Percentiles rank a stretch among this genome's conserved stretches.
phyloP scores from a whole-genome alignment of 2,329 filamentous ascomycete species.

The Colletotrichum camelliae region DNA sequence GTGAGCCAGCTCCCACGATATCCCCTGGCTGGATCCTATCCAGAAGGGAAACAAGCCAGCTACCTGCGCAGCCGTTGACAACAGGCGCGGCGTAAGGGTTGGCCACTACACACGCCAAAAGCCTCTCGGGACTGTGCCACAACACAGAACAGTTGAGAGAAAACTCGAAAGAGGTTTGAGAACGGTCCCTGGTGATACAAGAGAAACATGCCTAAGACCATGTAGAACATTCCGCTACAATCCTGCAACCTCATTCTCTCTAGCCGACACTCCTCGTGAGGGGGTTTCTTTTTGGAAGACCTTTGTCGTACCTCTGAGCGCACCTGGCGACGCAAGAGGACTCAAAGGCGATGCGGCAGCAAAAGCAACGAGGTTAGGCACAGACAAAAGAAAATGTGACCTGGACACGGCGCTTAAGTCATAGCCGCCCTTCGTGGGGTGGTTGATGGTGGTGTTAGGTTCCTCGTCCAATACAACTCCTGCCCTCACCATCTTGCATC shows the following conservation, averaged over 20 bases:
- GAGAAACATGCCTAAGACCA: neutral
- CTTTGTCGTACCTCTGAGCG: neutral
- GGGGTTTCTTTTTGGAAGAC: neutral
- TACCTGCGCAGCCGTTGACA: too few species aligned
- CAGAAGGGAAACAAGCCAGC: too few species aligned
- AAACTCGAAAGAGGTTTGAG: neutral
- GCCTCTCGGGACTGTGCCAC: neutral
- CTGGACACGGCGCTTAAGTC: neutral
- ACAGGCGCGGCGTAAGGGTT: neutral
- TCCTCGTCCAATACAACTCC: neutral
- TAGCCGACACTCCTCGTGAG: neutral
- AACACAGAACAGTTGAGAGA: neutral
- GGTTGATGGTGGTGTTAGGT: neutral
- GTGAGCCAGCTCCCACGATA: too few species aligned
- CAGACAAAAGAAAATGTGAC: neutral
- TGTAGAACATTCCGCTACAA: neutral
- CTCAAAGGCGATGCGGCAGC: neutral
- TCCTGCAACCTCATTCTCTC: neutral
- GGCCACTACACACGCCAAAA: neutral
- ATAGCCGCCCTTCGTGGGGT: neutral
- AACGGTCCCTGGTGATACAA: neutral
- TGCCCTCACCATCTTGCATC: neutral
- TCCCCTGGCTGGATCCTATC: too few species aligned
- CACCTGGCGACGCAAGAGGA: neutral
- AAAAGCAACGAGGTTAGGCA: neutral